Evolutionary conservation across 2,329 filamentous ascomycete species (phyloP), one percentile per base, ranked within the genome.

Genomic region (Calycina herbarum): DNA sequence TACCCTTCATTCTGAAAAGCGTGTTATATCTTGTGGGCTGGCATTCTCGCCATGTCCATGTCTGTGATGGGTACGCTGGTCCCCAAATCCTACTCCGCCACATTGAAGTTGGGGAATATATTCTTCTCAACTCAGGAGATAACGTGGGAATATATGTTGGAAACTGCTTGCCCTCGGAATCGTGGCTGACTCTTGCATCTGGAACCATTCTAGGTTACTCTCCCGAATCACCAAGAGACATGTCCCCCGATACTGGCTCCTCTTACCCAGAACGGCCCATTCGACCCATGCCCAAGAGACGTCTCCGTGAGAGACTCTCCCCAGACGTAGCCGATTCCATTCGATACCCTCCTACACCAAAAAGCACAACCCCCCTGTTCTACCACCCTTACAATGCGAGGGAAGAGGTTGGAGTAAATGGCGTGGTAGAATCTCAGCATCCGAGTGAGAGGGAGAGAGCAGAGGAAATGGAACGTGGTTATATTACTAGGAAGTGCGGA

Each of bases 201-300:
- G 56, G 33, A 33, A 58, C 56, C 27, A 11, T 35, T 38, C 27
- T 71, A 75, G 74, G 72, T 62, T 74, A 72, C 66, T 73, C 72
- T 56, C 72, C 73, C 61, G 69, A 72, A 70, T 75, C 71, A 70
- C 73, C 76, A 79, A 78, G 72, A 72, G 73, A 76, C 59, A 89
- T 89, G 85, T 87, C 86, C 74, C 82, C 88, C 70, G 93, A 97
- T 82, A 90, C 90, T 66, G 84, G 88, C 69, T 95, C 93, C 67
- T 87, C 91, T 66, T 96, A 92, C 77, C 93, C 93, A 71, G 92
- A 96, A 76, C 89, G 95, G 78, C 91, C 94, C 67, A 99, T 99
- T 77, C 90, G 93, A 76, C 95, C 95, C 64, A 82, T 99, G 67
- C 95, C 95, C 56, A 95, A 92, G 79, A 90, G 93, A 74, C 90